Conservation (phyloP, 805 yeast genomes). For the Ogataea populi-albae region DNA sequence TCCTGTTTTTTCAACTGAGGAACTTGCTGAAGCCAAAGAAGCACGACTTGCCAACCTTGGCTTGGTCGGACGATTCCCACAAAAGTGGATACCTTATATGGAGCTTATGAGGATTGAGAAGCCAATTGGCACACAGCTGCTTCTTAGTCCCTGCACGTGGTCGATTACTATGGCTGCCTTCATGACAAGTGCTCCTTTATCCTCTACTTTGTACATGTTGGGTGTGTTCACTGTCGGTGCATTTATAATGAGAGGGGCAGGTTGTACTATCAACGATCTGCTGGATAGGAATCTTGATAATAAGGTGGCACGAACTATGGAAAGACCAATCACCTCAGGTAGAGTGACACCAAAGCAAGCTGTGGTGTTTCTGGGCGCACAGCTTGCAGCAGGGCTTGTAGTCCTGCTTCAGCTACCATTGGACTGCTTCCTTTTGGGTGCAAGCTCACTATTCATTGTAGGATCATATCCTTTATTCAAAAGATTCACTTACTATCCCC, state of each 20-base stretch:
- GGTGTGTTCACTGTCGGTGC: slow-evolving; percentile 81
- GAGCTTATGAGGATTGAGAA: slow-evolving; percentile 88
- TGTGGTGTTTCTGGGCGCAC: slow-evolving; percentile 63
- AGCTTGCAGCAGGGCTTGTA: slow-evolving; percentile 68
- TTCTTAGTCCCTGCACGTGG: slow-evolving; percentile 88
- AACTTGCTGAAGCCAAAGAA: slow-evolving; percentile 47
- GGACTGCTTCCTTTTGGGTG: slow-evolving; percentile 80
- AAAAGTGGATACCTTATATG: slow-evolving; percentile 80
- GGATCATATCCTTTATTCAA: slow-evolving; percentile 90
- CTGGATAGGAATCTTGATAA: slow-evolving; percentile 79
- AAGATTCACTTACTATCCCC: slow-evolving; percentile 95
- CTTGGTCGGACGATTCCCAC: slow-evolving; percentile 63
- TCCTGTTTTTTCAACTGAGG: slow-evolving; percentile 41
- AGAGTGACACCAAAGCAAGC: slow-evolving; percentile 74
- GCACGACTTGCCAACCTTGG: slow-evolving; percentile 47
- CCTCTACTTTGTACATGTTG: slow-evolving; percentile 58
- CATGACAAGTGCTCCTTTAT: slow-evolving; percentile 63
- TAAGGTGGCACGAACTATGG: slow-evolving; percentile 83
- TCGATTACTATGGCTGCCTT: slow-evolving; percentile 88
- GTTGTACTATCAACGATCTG: slow-evolving; percentile 92
- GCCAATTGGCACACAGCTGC: slow-evolving; percentile 91
- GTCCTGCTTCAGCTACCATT: slow-evolving; percentile 71
- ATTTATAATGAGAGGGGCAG: slow-evolving; percentile 93
- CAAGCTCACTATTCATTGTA: slow-evolving; percentile 74
- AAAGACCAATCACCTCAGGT: slow-evolving; percentile 91